Conservation (phyloP, 2,329 filamentous ascomycete species). For the Fusarium staphyleae region DNA sequence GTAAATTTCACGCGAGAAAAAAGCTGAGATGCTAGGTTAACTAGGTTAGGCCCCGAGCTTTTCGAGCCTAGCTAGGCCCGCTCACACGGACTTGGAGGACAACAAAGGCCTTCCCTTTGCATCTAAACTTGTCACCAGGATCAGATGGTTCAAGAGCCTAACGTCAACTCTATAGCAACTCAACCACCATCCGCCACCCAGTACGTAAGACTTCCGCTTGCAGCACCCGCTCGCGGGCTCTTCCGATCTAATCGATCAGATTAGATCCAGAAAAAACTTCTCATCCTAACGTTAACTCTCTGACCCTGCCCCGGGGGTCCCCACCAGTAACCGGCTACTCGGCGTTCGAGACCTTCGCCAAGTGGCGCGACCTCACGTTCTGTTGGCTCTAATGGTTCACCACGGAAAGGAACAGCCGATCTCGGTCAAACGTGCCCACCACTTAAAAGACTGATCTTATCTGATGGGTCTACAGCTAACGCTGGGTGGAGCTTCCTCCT, state of each 20-base stretch:
- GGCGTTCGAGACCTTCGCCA: constrained; percentile 28
- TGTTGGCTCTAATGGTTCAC: background rate
- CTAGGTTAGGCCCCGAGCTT: too few relatives aligned
- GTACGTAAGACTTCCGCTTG: background rate
- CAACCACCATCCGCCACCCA: constrained; percentile 4
- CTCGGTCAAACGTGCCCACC: constrained; percentile 25
- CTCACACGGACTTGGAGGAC: too few relatives aligned
- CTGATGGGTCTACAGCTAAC: constrained; percentile 22
- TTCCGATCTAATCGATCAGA: constrained; percentile 36
- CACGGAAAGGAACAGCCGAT: constrained; percentile 18
- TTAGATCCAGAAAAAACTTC: constrained; percentile 31
- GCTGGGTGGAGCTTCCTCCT: background rate
- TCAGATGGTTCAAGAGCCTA: background rate
- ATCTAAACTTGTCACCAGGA: too few relatives aligned
- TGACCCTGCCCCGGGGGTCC: background rate
- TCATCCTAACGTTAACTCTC: background rate
- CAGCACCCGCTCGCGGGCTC: background rate
- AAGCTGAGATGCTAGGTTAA: too few relatives aligned
- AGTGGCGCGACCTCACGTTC: constrained; percentile 7
- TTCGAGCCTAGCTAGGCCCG: too few relatives aligned
- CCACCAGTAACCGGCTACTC: constrained; percentile 17
- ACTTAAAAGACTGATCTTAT: constrained; percentile 32
- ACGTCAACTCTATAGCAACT: background rate
- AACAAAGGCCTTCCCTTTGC: too few relatives aligned
- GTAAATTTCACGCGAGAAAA: too few relatives aligned